These are phyloP conservation scores for Meyerozyma smithsonii DNA, from an alignment of 1,139 yeast species.

Conservation along the genomic window DNA sequence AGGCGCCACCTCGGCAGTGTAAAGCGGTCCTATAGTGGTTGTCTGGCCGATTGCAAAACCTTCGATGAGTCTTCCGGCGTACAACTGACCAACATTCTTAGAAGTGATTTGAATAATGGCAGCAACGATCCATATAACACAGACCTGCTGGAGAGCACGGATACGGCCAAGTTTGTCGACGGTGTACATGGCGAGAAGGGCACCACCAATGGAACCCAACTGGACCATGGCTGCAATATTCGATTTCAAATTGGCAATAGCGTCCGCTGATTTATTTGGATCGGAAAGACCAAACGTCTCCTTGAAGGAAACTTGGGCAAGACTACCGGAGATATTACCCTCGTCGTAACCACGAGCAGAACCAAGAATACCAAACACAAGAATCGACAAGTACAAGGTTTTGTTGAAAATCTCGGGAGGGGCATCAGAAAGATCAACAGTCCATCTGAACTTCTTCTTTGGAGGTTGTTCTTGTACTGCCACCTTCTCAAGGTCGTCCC, in stretches of 20 bases:
- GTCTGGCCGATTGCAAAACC: slow-evolving; percentile 57
- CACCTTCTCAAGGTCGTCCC: not conserved
- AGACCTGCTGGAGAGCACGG: slow-evolving; percentile 44
- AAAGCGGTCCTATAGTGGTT: slow-evolving; percentile 53
- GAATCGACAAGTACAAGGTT: slow-evolving; percentile 42
- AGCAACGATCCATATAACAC: slow-evolving; percentile 42
- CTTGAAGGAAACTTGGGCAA: slow-evolving; percentile 41
- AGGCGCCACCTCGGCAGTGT: slow-evolving; percentile 52
- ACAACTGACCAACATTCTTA: slow-evolving; percentile 41
- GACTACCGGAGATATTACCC: slow-evolving; percentile 44
- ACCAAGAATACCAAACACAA: slow-evolving; percentile 55
- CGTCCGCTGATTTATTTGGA: slow-evolving; percentile 25
- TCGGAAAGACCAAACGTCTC: slow-evolving; percentile 44
- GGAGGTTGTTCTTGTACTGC: not conserved
- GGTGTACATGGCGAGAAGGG: slow-evolving; percentile 44
- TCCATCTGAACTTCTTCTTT: slow-evolving; percentile 21
- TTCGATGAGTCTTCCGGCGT: slow-evolving; percentile 51
- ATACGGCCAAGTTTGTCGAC: slow-evolving; percentile 55
- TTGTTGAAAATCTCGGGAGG: slow-evolving; percentile 49
- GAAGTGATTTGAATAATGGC: slow-evolving; percentile 48
- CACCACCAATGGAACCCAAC: slow-evolving; percentile 56
- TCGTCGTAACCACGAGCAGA: slow-evolving; percentile 62
- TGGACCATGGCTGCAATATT: slow-evolving; percentile 62
- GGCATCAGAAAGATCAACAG: slow-evolving; percentile 30
- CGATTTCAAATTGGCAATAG: slow-evolving; percentile 46